Evolutionary conservation across 192 early-diverging fungal genomes (phyloP), one percentile per base, ranked within the genome.

Genomic region (Rhizophagus sp.): DNA sequence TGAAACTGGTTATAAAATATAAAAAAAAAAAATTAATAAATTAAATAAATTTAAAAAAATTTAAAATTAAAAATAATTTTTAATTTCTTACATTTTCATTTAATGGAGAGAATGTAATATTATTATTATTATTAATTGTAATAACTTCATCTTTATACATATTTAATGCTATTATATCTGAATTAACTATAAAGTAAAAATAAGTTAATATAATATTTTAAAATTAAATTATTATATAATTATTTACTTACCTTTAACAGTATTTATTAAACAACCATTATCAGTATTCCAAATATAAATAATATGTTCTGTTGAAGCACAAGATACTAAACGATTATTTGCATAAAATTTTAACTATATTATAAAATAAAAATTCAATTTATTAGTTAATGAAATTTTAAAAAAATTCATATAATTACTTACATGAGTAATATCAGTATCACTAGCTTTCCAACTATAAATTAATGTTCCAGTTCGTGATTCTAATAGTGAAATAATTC

Each of bases 101-200:
- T 52, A 91, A 86, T 1, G 89, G 88, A 61, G 82, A 88, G 78
- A 91, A 91, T 7, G 89, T 85, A 8, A 91, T 87, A 4, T 85
- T 87, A 44, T 91, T 91, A 81, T 85, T 91, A 33, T 81, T 83
- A 62, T 89, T 88, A 52, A 91, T 87, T 1, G 89, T 86, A 52
- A 91, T 85, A 34, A 89, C 83, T 73, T 91, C 88, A 62, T 91
- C 88, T 79, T 91, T 91, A 83, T 86, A 91, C 41, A 89, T 81
- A 81, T 91, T 85, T 19, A 91, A 66, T 1, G 89, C 86, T 17
- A 89, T 75, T 75, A 91, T 83, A 75, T 91, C 89, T 11, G 83
- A 84, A 34, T 27, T 68, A 41, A 78, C 76, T 78, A 11, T 22
- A 39, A 34, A 78, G 34, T n/a, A 68, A 44, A 39, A 10, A 30